phyloP scores from a whole-genome alignment of 106 monocot species.

The Chionographis japonica region DNA sequence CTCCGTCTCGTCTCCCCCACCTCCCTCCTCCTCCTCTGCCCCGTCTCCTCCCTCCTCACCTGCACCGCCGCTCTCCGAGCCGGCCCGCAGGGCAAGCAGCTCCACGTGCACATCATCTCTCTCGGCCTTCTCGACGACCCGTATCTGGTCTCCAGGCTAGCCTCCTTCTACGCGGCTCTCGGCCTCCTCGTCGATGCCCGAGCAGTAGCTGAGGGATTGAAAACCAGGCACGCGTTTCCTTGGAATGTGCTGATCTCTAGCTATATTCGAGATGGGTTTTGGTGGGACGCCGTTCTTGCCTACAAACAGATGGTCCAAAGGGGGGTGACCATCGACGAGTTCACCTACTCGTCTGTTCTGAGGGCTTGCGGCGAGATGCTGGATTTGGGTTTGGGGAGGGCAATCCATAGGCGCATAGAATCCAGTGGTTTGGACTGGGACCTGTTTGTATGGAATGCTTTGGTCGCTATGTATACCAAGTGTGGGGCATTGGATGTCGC shows the following conservation, averaged over 20 bases:
- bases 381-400: conserved; percentile 40
- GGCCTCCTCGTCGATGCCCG: conserved; percentile 31
- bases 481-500: conserved; percentile 50
- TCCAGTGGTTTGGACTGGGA: conserved; percentile 25
- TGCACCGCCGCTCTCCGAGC: conserved; percentile 23
- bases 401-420: conserved; percentile 29
- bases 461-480: conserved; percentile 65
- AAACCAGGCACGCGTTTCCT: conserved; percentile 7
- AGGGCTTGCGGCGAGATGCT: conserved; percentile 53
- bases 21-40: conserved; percentile 23
- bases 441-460: conserved; percentile 50
- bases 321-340: conserved; percentile 40
- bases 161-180: conserved; percentile 43
- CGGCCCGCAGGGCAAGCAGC: conserved; percentile 42
- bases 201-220: conserved; percentile 20
- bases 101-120: conserved; percentile 57
- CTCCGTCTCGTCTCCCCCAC: conserved; percentile 29
- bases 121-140: conserved; percentile 33
- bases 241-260: conserved; percentile 72
- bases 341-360: conserved; percentile 67
- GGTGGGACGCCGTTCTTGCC: conserved; percentile 20
- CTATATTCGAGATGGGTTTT: conserved; percentile 23
- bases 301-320: conserved; percentile 37
- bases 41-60: conserved; percentile 48
- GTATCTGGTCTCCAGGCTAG: conserved; percentile 25